These are phyloP conservation scores for Mycena chlorophos DNA, from an alignment of 768 basidiomycete genomes.

Conservation along the genomic window DNA sequence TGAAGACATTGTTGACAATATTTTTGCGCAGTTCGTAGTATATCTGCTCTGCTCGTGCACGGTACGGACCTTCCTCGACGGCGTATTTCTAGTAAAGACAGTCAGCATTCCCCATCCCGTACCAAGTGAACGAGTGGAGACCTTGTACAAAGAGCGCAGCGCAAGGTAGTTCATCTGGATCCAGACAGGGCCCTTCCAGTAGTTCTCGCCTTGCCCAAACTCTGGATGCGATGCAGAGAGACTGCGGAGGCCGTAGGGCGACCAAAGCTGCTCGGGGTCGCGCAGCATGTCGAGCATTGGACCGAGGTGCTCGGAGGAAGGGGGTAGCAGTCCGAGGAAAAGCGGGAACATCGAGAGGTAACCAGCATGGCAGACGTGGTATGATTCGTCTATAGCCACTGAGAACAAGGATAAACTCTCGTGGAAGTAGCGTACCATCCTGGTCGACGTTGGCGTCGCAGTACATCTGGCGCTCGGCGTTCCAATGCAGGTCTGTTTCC, in stretches of 20 bases:
- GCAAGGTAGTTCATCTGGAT: constrained; percentile 96
- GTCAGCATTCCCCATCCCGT: neutral
- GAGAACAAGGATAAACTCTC: neutral
- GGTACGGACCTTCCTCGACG: constrained; percentile 76
- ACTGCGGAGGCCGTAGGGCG: constrained; percentile 84
- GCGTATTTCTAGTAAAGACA: constrained; percentile 63
- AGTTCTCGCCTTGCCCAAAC: constrained; percentile 92
- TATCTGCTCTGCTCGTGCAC: constrained; percentile 69
- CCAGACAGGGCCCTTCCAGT: constrained; percentile 98
- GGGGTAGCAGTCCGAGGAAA: constrained; percentile 75
- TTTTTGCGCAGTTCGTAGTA: constrained; percentile 81
- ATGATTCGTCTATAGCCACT: constrained; percentile 72
- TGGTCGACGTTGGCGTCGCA: constrained; percentile 86
- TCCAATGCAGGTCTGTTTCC: constrained; percentile 92
- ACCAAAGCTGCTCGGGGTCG: constrained; percentile 89
- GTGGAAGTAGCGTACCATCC: constrained; percentile 56
- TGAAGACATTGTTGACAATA: constrained; percentile 79
- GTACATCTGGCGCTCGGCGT: constrained; percentile 85
- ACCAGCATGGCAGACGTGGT: constrained; percentile 87
- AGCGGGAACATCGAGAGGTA: constrained; percentile 96
- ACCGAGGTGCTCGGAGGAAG: constrained; percentile 77
- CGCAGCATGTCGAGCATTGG: constrained; percentile 77
- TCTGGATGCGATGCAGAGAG: constrained; percentile 85
- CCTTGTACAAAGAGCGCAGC: constrained; percentile 76
- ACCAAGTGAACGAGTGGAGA: constrained; percentile 28